A percentile compares a stretch with the other conserved stretches of the same genome.
phyloP scores from a whole-genome alignment of 129 eudicot genomes.

The Centrapalus pauciflorus region DNA sequence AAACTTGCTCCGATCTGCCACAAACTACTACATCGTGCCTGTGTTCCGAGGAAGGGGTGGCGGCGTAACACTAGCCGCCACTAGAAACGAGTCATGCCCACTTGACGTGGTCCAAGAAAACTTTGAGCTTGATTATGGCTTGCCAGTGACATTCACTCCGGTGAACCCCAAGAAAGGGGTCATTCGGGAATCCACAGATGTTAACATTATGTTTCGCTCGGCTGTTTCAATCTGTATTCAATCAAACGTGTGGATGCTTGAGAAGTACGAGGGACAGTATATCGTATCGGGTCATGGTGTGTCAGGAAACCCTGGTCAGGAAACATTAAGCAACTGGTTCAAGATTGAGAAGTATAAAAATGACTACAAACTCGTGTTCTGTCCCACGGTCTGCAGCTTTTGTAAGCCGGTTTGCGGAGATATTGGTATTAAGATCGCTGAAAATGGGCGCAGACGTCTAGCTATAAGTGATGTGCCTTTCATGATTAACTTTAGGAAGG shows the following conservation, averaged over 20 bases:
- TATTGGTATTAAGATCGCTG: conserved; percentile 17
- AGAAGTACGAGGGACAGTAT: conserved; percentile 5
- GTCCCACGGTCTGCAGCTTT: conserved; percentile 32
- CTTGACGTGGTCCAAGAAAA: conserved; percentile 37
- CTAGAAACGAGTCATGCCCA: conserved; percentile 37
- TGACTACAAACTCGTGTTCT: conserved; percentile 43
- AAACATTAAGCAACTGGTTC: conserved; percentile 31
- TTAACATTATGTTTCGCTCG: conserved; percentile 30
- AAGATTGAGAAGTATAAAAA: conserved; percentile 29
- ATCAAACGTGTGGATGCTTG: conserved; percentile 40
- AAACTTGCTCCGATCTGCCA: conserved; percentile 17
- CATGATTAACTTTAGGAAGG: conserved; percentile 27
- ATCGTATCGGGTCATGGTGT: conserved; percentile 24
- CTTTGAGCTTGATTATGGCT: conserved; percentile 23
- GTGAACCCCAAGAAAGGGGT: conserved; percentile 32
- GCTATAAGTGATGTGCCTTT: conserved; percentile 23
- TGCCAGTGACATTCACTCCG: conserved; percentile 29
- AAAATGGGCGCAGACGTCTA: conserved; percentile 30
- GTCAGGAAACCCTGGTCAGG: conserved; percentile 31
- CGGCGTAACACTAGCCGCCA: conserved; percentile 29
- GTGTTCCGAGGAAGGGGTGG: conserved; percentile 46
- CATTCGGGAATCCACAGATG: conserved; percentile 36
- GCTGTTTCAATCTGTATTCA: conserved; percentile 19
- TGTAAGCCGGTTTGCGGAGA: conserved; percentile 33
- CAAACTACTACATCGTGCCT: conserved; percentile 44